These are phyloP conservation scores for Pholiota conissans DNA, from an alignment of 768 basidiomycete genomes.

Conservation along the genomic window DNA sequence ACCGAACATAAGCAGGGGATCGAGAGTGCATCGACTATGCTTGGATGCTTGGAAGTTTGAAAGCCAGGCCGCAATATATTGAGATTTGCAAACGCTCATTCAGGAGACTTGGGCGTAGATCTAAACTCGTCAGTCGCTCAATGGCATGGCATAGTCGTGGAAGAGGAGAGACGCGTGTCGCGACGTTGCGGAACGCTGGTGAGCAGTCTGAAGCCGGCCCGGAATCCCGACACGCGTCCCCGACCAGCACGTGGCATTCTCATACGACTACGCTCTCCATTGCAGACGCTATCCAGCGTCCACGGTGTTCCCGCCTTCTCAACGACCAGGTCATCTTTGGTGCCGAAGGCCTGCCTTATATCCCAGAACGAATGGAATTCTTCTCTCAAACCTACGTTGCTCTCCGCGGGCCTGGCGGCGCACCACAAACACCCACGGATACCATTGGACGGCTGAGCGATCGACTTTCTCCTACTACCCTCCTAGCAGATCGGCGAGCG, in stretches of 20 bases:
- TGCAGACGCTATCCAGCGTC: too few relatives aligned
- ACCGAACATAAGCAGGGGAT: too few relatives aligned
- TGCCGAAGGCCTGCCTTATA: not conserved
- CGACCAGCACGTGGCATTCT: not conserved
- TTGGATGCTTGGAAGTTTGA: too few relatives aligned
- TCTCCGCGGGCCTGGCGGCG: constrained; percentile 79
- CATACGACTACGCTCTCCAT: not conserved
- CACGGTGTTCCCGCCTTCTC: not conserved
- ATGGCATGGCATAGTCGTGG: not conserved
- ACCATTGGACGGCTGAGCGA: constrained; percentile 89
- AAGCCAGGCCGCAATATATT: too few relatives aligned
- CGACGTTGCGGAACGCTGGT: not conserved
- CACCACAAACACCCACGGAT: constrained; percentile 80
- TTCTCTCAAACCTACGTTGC: constrained; percentile 84
- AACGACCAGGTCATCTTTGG: not conserved
- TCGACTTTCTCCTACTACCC: constrained; percentile 84
- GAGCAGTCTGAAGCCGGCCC: not conserved
- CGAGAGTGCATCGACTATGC: too few relatives aligned
- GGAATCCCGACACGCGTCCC: not conserved
- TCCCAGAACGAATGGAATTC: constrained; percentile 63
- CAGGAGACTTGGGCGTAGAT: too few relatives aligned
- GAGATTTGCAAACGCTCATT: too few relatives aligned
- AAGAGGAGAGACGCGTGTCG: not conserved
- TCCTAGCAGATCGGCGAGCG: constrained; percentile 89
- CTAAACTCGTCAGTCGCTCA: not conserved